phyloP scores from a whole-genome alignment of 148 eudicot genomes.

The Cornus suecica region DNA sequence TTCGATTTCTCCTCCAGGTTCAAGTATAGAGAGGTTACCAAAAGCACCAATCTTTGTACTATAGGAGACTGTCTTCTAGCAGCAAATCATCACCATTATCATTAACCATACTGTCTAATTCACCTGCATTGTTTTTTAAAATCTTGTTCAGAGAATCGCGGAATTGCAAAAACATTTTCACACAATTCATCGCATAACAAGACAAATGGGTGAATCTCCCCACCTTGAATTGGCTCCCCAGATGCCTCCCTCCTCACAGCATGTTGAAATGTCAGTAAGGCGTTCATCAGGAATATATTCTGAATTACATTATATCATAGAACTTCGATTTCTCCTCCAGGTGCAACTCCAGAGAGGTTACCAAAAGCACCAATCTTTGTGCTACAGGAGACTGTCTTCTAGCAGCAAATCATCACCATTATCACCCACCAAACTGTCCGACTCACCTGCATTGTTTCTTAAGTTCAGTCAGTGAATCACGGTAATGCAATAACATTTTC shows the following conservation, averaged over 20 bases:
- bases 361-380: conserved; percentile 42
- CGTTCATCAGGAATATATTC: conserved; percentile 81
- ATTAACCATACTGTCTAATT: no score
- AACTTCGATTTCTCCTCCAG: conserved; percentile 72
- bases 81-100: conserved; percentile 24
- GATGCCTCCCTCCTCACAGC: conserved; percentile 71
- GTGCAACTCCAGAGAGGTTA: conserved; percentile 57
- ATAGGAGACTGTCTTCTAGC: conserved; percentile 41
- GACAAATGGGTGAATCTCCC: conserved; percentile 81
- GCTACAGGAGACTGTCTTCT: conserved; percentile 50
- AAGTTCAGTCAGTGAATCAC: conserved; percentile 54
- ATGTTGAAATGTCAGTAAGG: conserved; percentile 75
- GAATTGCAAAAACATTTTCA: conserved; percentile 74
- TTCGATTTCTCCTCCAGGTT: conserved; percentile 80
- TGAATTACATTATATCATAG: conserved; percentile 78
- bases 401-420: conserved; percentile 19
- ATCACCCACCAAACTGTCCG: no score
- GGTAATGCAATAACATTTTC: conserved; percentile 74
- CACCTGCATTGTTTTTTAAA: no score
- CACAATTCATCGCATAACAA: conserved; percentile 89
- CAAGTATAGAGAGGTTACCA: conserved; percentile 54
- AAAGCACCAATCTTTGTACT: conserved; percentile 41
- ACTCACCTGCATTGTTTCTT: no score
- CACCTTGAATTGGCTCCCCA: conserved; percentile 79
- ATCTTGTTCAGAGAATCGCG: conserved; percentile 52